phyloP scores from a whole-genome alignment of 2,329 filamentous ascomycete species.

The Albifimbria verrucaria region DNA sequence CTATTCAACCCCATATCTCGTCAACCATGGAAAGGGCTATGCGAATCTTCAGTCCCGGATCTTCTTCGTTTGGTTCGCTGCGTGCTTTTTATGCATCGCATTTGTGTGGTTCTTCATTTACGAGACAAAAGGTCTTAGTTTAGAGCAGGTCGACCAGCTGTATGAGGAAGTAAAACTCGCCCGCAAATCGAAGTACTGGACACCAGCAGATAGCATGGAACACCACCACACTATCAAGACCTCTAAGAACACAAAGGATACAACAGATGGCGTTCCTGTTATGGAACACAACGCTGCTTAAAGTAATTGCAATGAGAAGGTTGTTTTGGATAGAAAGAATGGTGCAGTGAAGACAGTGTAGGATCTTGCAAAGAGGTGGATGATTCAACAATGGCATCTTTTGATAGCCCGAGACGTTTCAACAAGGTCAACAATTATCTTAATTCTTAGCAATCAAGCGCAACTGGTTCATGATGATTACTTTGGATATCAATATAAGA shows the following conservation, averaged over 20 bases:
- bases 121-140: conserved; percentile 77
- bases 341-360: background rate
- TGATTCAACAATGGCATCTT: background rate
- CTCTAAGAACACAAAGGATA: background rate
- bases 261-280: background rate
- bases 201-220: background rate
- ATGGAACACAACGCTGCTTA: background rate
- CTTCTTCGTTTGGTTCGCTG: conserved; percentile 72
- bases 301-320: background rate
- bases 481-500: background rate
- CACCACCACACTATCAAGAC: background rate
- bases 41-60: conserved; percentile 70
- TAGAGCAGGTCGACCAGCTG: conserved; percentile 78
- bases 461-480: background rate
- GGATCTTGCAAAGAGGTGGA: background rate
- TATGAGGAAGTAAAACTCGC: conserved; percentile 55
- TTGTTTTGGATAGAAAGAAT: background rate
- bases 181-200: conserved; percentile 1
- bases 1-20: conserved; percentile 74
- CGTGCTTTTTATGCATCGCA: conserved; percentile 64
- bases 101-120: conserved; percentile 75
- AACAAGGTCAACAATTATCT: background rate
- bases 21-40: conserved; percentile 65
- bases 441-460: background rate
- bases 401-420: background rate